Base-by-base conservation (phyloP, 257 asterid species). In the Lavandula angustifolia region DNA sequence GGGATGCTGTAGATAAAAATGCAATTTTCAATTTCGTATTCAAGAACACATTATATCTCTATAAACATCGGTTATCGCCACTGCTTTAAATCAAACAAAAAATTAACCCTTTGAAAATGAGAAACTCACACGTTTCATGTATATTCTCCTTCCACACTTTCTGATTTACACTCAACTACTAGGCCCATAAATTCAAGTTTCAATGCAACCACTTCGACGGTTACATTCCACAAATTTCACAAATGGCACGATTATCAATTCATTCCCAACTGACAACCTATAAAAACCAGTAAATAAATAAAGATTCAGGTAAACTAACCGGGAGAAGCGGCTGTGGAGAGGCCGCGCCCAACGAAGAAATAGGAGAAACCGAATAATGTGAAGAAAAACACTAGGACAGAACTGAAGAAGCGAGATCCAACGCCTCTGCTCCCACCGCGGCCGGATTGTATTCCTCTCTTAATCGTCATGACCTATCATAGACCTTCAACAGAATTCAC, bases 401-500 rank as follows among this genome's bases (percentile, higher is more conserved):
- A 58, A 60, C 74, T 34, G 49, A 64, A 56, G 56, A 68, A 42
- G 52, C 83, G 67, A 75, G 88, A 80, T 77, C 88, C 81, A 75
- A 17, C 51, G 70, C 62, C 76, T 75, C 67, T 76, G 51, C 58
- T 72, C 74, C 64, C 73, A 31, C 55, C 18, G 56, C 67, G 77
- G 64, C 70, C 79, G 16, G 76, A 62, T 62, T 31, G 67, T 31
- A 74, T 75, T 63, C 85, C 78, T 65, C 76, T 73, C 73, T 66
- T 77, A 77, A 69, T 75, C 75, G 82, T 67, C 88, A 82, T 82
- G 67, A 33, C 73, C 83, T 47, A 62, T 69, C 84, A 71, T 71
- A 71, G 70, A 76, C 68, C 77, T 69, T 70, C 59, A 64, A 74
- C 42, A 60, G 40, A 73, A 69, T 18, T 60, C 70, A 64, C 70